phyloP scores from a whole-genome alignment of 306 rosid genomes.

The Quercus mongolica region DNA sequence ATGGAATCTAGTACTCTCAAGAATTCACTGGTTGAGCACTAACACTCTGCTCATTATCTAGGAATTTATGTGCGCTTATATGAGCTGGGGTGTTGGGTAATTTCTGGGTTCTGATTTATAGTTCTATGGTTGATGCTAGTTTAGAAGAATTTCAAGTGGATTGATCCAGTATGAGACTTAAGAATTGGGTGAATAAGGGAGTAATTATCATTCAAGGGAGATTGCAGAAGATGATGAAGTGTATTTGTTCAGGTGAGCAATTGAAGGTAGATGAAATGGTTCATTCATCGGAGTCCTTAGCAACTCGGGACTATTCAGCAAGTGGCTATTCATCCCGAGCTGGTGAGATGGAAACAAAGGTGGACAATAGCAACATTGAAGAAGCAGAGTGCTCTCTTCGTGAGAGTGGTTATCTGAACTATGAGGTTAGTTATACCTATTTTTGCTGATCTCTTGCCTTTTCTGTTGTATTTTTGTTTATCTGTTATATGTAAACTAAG shows the following conservation, averaged over 20 bases:
- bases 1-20: background rate
- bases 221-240: conserved; percentile 65
- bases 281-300: conserved; percentile 82
- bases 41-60: background rate
- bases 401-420: conserved; percentile 87
- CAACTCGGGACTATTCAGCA: conserved; percentile 91
- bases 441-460: conserved; percentile 5
- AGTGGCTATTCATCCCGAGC: conserved; percentile 80
- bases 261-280: conserved; percentile 46
- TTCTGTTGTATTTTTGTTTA: background rate
- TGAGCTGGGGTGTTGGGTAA: background rate
- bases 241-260: conserved; percentile 71
- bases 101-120: background rate
- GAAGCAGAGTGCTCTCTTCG: conserved; percentile 94
- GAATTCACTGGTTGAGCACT: background rate
- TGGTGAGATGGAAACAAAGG: conserved; percentile 62
- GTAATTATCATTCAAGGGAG: conserved; percentile 31
- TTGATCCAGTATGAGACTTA: conserved; percentile 59
- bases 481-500: background rate
- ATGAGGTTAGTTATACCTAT: conserved; percentile 58
- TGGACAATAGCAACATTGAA: conserved; percentile 80
- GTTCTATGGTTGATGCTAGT: conserved; percentile 20
- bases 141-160: conserved; percentile 37
- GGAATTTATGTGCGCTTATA: background rate
- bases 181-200: conserved; percentile 42